These are phyloP conservation scores for Bonia amplexicaulis DNA, from an alignment of 176 grass and related monocot species.

Conservation along the genomic window DNA sequence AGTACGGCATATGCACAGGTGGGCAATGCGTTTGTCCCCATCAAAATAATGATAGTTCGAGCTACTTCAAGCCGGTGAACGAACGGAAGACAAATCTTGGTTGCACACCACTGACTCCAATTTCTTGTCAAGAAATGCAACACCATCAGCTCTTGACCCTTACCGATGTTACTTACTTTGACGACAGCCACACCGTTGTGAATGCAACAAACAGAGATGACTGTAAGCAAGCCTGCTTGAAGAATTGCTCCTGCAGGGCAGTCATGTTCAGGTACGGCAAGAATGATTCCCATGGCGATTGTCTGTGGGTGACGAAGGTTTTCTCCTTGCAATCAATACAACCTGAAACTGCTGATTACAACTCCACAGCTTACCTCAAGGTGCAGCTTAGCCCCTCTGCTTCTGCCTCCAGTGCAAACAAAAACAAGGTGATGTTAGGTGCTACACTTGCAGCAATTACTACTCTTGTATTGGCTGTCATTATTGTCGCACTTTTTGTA, in stretches of 20 bases:
- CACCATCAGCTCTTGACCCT: conserved; percentile 41
- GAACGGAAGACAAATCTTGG: conserved; percentile 34
- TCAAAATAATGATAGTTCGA: background rate
- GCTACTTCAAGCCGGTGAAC: conserved; percentile 37
- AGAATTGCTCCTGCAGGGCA: too few relatives aligned
- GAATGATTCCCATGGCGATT: background rate
- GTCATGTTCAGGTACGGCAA: too few relatives aligned
- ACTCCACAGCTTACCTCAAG: background rate
- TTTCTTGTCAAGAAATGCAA: conserved; percentile 48
- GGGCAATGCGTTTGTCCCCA: conserved; percentile 43
- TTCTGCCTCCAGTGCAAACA: too few relatives aligned
- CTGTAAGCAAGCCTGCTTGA: too few relatives aligned
- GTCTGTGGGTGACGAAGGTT: conserved; percentile 11
- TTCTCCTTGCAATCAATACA: conserved; percentile 33
- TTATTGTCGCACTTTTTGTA: too few relatives aligned
- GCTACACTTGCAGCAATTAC: too few relatives aligned
- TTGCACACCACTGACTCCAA: conserved; percentile 34
- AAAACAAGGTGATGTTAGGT: too few relatives aligned
- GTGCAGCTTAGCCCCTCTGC: too few relatives aligned
- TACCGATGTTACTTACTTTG: background rate
- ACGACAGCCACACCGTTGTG: too few relatives aligned
- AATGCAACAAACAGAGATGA: too few relatives aligned
- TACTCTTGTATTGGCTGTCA: too few relatives aligned
- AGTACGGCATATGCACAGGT: conserved; percentile 51
- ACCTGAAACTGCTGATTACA: conserved; percentile 18